A percentile compares a stretch with the other conserved stretches of the same genome.
Evolutionary conservation across 257 asterid species (phyloP).

Genomic region (Cruciata laevipes): DNA sequence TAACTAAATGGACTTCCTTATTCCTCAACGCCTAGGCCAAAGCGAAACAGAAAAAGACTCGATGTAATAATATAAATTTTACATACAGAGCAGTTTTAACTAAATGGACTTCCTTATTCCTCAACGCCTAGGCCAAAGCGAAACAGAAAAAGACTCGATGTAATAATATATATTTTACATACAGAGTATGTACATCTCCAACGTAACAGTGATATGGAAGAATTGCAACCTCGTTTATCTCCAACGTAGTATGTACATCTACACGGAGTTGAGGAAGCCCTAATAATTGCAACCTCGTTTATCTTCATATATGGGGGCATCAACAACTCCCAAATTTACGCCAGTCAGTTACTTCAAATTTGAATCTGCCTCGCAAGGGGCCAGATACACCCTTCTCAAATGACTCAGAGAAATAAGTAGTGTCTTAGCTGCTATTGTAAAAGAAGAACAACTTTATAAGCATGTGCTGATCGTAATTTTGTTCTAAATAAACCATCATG

Average conservation of each 20-base stretch:
- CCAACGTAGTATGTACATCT: conserved; percentile 2
- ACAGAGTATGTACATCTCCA: background rate
- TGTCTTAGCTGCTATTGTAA: conserved; percentile 16
- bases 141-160: no score
- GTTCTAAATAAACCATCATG: background rate
- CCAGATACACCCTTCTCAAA: background rate
- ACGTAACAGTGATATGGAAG: background rate
- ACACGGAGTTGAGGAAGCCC: background rate
- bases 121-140: background rate
- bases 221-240: background rate
- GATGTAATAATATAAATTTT: background rate
- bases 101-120: background rate
- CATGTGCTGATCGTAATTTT: background rate
- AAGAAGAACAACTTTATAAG: no score
- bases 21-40: background rate
- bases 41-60: no score
- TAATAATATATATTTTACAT: background rate
- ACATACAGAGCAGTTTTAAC: background rate
- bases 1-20: background rate
- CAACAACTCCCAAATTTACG: conserved; percentile 2
- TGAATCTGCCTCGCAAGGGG: background rate
- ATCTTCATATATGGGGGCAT: background rate
- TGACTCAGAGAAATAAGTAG: background rate
- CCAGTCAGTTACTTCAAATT: background rate
- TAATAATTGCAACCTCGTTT: background rate